A percentile compares a stretch with the other conserved stretches of the same genome.
Conservation (phyloP, 2,329 filamentous ascomycete genomes). For the Ophiobolus disseminans region DNA sequence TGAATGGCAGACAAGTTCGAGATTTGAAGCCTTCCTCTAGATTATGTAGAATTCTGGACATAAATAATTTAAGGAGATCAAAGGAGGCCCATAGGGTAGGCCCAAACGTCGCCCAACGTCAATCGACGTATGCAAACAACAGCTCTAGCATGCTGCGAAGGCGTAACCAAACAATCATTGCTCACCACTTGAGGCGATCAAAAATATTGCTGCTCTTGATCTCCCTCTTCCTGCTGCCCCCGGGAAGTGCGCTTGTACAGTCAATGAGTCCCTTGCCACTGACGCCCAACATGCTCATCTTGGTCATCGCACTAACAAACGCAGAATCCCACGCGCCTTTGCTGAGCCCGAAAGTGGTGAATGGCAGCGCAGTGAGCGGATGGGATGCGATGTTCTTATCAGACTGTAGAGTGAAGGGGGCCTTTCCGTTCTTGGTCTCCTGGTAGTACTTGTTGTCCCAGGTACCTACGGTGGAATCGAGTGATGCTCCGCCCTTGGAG, state of each 20-base stretch:
- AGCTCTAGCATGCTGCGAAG: too few species aligned
- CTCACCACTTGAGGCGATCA: constrained; percentile 33
- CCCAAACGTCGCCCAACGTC: too few species aligned
- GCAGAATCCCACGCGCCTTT: constrained; percentile 39
- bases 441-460: constrained; percentile 49
- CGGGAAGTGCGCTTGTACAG: constrained; percentile 43
- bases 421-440: constrained; percentile 37
- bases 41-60: too few species aligned
- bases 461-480: constrained; percentile 46
- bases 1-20: too few species aligned
- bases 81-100: too few species aligned
- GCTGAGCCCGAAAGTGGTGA: constrained; percentile 32
- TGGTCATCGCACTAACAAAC: constrained; percentile 45
- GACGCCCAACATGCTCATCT: constrained; percentile 48
- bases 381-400: constrained; percentile 40
- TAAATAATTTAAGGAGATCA: too few species aligned
- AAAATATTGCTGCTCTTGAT: constrained; percentile 36
- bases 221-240: constrained; percentile 41
- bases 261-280: constrained; percentile 30
- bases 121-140: too few species aligned
- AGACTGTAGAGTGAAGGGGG: constrained; percentile 37
- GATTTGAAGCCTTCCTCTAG: too few species aligned
- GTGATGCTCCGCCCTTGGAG: constrained; percentile 27
- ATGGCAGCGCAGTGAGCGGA: constrained; percentile 25
- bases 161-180: too few species aligned